Base-by-base conservation (phyloP, 2,329 filamentous ascomycete species). In the Fusarium sp. region DNA sequence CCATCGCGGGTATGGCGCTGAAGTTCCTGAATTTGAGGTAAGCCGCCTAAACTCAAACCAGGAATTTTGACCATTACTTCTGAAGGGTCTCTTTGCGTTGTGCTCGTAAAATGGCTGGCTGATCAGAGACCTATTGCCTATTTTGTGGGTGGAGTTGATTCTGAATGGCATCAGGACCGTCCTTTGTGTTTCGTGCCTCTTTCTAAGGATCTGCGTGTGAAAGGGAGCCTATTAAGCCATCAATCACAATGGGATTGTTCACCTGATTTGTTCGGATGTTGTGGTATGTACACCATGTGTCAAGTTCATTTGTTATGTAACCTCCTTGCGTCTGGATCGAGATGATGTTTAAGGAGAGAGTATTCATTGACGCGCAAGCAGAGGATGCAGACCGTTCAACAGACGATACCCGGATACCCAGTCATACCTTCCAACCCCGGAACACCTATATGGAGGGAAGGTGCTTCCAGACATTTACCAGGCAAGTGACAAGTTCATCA, bases 151-250 rank as follows among this genome's bases (percentile, higher is more conserved):
- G 30, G 54, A 47, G 40, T 38, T 60, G 46, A n/a, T 21, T 47
- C 30, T 56, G 37, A 53, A 72, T 54, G 37, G 25, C 40, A 49
- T 64, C 37, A 37, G 38, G 60, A 67, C 73, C 40, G 43, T 60
- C 52, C 43, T 43, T 56, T 25, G 28, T 58, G 57, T 59, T 49
- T 61, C 23, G 35, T 67, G 42, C 25, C 33, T 58, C 33, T 30
- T 57, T 35, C 40, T 37, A 28, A 30, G 21, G 42, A 58, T 66
- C 35, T 37, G n/a, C 67, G 19, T 38, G 37, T 13, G 32, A 52
- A 56, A 44, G 28, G 40, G 54, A 53, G 33, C 18, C 23, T 19
- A n/a, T 50, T 28, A n/a, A 40, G 35, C 35, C 37, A 56, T 32
- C 52, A 32, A 44, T 64, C 47, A 64, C 18, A 42, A 49, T 46